Base-by-base conservation (phyloP, 2,329 filamentous ascomycete species). In the Cladophialophora exuberans region DNA sequence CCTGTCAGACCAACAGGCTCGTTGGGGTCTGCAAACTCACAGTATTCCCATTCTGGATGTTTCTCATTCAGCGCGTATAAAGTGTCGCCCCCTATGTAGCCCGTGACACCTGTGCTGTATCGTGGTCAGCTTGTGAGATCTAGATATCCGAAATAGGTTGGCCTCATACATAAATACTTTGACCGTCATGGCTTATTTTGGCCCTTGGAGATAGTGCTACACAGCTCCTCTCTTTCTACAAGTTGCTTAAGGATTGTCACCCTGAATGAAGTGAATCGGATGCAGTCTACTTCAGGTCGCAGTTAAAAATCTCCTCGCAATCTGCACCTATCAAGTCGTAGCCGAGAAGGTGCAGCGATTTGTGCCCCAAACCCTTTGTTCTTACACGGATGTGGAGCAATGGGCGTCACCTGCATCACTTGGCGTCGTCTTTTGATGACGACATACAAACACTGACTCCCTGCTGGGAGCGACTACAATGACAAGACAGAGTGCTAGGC, bases 31-130 rank as follows among this genome's bases (percentile, higher is more conserved):
- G 17, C 26, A 44, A 52, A 52, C 48, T 44, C 71, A 2, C 73
- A 69, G 51, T 75, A 63, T 44, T 77, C 66, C 69, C 73, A 78
- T 38, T 77, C 73, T 2, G 75, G 74, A 60, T 80, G 76, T 3
- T 70, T 64, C 31, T 73, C 68, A 38, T 66, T 64, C 33, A 81
- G 59, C 3, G 69, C 68, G 54, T 76, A 74, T 10, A 82, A 68
- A 23, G 74, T 71, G 49, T 79, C 77, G 30, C 79, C 79, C 5
- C 78, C 79, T 44, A 82, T 80, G 63, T 80, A 81, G 26, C 79
- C 79, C 15, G 78, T 80, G 3, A 65, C 73, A 18, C 78, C 79
- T 22, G 78, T 80, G 11, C 79, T 62, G 39, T 13, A 22, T 38
- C 10, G 25, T 15, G 18, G 47, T 55, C 36, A 58, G 56, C 38